phyloP scores from a whole-genome alignment of 225 moss, liverwort and hornwort species.

The Thuidium tamariscinum region DNA sequence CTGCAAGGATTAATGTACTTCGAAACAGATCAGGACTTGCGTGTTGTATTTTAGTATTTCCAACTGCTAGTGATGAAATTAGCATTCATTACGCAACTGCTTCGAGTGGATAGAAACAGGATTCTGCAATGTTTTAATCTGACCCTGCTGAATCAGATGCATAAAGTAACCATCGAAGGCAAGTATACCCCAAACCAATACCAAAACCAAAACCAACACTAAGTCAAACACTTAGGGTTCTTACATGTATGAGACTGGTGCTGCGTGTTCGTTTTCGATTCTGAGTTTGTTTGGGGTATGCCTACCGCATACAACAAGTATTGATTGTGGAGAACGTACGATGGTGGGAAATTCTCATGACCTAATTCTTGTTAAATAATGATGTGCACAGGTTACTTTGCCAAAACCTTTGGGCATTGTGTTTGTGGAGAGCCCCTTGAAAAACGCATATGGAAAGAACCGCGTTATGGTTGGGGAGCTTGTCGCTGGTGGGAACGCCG shows the following conservation, averaged over 20 bases:
- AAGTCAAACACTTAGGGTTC: neutral
- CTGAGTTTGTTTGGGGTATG: neutral
- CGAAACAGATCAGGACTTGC: neutral
- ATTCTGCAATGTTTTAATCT: neutral
- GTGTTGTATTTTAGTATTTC: neutral
- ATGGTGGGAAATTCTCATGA: neutral
- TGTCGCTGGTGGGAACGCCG: slow-evolving; percentile 54
- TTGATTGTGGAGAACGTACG: neutral
- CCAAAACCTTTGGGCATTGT: slow-evolving; percentile 62
- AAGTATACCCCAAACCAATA: neutral
- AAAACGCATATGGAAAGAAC: slow-evolving; percentile 35
- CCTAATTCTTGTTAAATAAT: neutral
- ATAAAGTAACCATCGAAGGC: neutral
- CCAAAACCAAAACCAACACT: neutral
- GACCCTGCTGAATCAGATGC: neutral
- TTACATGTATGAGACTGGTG: neutral
- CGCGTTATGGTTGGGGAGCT: slow-evolving; percentile 56
- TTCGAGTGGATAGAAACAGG: neutral
- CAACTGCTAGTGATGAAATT: neutral
- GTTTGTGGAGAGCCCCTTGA: slow-evolving; percentile 46
- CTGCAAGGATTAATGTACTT: neutral
- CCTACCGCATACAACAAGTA: neutral
- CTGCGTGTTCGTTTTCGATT: neutral
- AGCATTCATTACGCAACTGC: neutral
- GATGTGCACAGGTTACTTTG: slow-evolving; percentile 49